These are phyloP conservation scores for Teratosphaeria zuluensis DNA, from an alignment of 2,329 filamentous ascomycete genomes.

Conservation along the genomic window DNA sequence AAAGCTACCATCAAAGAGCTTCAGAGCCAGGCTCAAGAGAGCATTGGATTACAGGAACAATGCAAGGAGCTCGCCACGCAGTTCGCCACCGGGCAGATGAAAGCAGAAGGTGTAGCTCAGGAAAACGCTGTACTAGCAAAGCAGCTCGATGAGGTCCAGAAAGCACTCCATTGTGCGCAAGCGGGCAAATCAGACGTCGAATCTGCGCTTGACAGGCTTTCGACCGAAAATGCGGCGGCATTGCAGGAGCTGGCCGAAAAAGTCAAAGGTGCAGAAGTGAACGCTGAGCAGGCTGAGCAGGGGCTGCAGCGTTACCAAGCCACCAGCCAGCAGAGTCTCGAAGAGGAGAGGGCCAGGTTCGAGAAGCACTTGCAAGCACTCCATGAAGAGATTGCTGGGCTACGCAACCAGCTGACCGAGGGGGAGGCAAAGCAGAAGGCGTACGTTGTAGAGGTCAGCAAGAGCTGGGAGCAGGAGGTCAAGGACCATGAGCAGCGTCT, in stretches of 20 bases:
- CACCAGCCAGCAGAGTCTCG: not conserved
- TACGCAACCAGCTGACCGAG: not conserved
- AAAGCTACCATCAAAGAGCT: slow-evolving; percentile 1
- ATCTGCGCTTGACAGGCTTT: slow-evolving; percentile 1
- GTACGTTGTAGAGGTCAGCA: not conserved
- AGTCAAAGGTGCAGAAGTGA: not conserved
- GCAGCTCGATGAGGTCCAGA: slow-evolving; percentile 4
- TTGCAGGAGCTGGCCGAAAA: not conserved
- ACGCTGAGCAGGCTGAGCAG: not conserved
- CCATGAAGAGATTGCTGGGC: not conserved
- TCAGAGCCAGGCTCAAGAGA: not conserved
- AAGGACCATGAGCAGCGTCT: slow-evolving; percentile 1
- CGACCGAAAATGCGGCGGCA: not conserved
- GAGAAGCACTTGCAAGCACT: not conserved
- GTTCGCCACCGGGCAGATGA: slow-evolving; percentile 1
- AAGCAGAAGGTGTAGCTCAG: not conserved
- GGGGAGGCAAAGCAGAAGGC: not conserved
- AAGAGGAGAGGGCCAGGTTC: not conserved
- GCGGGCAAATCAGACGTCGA: not conserved
- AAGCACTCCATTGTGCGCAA: not conserved
- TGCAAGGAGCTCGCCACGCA: not conserved
- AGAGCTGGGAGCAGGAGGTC: slow-evolving; percentile 1
- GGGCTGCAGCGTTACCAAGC: not conserved
- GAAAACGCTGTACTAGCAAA: slow-evolving; percentile 2
- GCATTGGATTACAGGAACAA: not conserved